Evolutionary conservation across 495 filamentous ascomycete genomes (phyloP), one percentile per base, ranked within the genome.

Genomic region (Xylaria palmicola): DNA sequence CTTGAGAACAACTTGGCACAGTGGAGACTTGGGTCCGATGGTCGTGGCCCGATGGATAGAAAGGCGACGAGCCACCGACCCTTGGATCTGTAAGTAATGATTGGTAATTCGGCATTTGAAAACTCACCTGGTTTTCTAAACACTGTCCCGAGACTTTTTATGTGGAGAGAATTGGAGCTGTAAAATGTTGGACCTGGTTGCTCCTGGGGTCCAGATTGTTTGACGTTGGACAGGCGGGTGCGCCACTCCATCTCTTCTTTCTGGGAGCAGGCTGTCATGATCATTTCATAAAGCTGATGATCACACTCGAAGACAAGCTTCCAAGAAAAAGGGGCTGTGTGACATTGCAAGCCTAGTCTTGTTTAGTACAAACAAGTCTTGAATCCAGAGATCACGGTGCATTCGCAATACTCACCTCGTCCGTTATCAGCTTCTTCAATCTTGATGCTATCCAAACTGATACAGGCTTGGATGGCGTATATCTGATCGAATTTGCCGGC

Each of bases 251-350:
- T 77, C 72, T 95, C 91, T 67, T 98, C 94, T 51, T 79, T 83
- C 4, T 85, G 81, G 0, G 91, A 93, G 63, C 92, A 97, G 39
- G 92, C 93, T 67, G 90, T 96, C 67, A 97, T 79, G 20, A 97
- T 86, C 30, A 97, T 68, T 74, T 98, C 94, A 70, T 88, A 94
- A 19, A 90, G 81, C 40, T 88, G 86, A 61, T 90, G 82, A 44
- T 88, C 81, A 41, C 84, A 81, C 65, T 93, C 88, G 65, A 98
- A 97, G 15, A 90, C 78, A n/a, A 97, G 69, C 71, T 97, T 98
- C 93, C 93, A 98, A 2, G 92, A 92, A 70, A 90, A 90, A 12
- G 87, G 85, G 20, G 90, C 91, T 19, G 87, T 90, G 67, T 93
- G 85, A 68, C 92, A 97, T 75, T 89, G 90, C 6, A 97, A 73